phyloP scores from a whole-genome alignment of 2,329 filamentous ascomycete genomes.

The Talaromyces sp. region DNA sequence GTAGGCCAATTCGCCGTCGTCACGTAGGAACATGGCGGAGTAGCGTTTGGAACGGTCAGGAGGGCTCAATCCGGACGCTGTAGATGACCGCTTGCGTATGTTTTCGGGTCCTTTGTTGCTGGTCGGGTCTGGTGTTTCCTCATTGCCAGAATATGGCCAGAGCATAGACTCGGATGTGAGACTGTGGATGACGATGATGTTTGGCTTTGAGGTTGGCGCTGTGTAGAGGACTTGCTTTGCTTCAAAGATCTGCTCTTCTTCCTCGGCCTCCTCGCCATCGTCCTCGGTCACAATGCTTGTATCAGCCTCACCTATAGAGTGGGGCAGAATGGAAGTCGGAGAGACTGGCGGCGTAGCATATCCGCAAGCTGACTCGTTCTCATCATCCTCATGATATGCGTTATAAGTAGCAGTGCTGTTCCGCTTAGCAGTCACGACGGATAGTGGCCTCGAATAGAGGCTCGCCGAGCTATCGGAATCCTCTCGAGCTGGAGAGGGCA shows the following conservation, averaged over 20 bases:
- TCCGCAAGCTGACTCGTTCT: slow-evolving; percentile 2
- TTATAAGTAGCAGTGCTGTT: slow-evolving; percentile 5
- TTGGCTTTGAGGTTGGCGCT: slow-evolving; percentile 4
- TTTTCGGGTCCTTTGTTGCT: background rate
- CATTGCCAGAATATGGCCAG: background rate
- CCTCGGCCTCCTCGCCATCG: background rate
- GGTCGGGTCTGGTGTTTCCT: background rate
- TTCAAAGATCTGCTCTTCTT: slow-evolving; percentile 7
- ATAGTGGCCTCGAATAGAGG: slow-evolving; percentile 7
- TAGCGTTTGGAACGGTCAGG: slow-evolving; percentile 10
- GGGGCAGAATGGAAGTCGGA: background rate
- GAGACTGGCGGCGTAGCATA: slow-evolving; percentile 6
- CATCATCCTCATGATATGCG: background rate
- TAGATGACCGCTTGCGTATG: slow-evolving; percentile 6
- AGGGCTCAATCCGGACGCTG: slow-evolving; percentile 2
- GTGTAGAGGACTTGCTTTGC: slow-evolving; percentile 10
- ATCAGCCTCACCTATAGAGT: background rate
- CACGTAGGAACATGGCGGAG: slow-evolving; percentile 8
- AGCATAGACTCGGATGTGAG: slow-evolving; percentile 4
- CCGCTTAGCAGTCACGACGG: slow-evolving; percentile 11
- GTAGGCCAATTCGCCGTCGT: slow-evolving; percentile 2
- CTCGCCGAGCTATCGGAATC: slow-evolving; percentile 4
- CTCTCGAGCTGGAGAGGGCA: slow-evolving; percentile 14
- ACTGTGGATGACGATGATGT: slow-evolving; percentile 6
- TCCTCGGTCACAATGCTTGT: background rate